Conservation (phyloP, 441 rosid species). For the Corymbia calophylla region DNA sequence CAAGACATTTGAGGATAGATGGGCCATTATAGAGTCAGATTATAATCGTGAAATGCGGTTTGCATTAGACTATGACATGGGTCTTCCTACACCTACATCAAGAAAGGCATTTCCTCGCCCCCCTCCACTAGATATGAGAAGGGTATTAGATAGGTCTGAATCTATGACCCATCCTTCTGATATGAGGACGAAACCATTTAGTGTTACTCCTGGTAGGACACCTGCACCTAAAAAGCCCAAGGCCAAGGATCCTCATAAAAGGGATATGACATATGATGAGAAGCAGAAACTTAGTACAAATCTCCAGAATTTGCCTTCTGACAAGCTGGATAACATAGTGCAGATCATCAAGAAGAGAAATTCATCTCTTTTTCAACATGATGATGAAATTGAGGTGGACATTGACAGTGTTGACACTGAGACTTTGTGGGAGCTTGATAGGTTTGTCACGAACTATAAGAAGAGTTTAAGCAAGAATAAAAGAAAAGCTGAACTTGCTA, state of each 20-base stretch:
- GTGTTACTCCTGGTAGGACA: conserved; percentile 71
- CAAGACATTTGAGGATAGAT: conserved; percentile 77
- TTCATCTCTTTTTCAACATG: conserved; percentile 66
- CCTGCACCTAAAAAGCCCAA: conserved; percentile 94
- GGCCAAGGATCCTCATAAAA: conserved; percentile 93
- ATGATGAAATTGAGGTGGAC: conserved; percentile 96
- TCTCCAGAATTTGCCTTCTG: conserved; percentile 84
- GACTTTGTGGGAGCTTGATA: conserved; percentile 98
- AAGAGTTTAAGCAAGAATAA: conserved; percentile 93
- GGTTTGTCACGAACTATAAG: conserved; percentile 91
- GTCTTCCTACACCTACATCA: conserved; percentile 52
- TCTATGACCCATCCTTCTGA: conserved; percentile 43
- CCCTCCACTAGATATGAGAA: conserved; percentile 77
- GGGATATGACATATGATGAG: conserved; percentile 99
- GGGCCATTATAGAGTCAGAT: conserved; percentile 77
- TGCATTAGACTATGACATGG: conserved; percentile 42
- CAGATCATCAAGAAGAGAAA: conserved; percentile 91
- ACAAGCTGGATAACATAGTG: conserved; percentile 86
- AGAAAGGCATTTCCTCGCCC: conserved; percentile 54
- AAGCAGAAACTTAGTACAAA: conserved; percentile 92
- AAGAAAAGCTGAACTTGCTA: conserved; percentile 90
- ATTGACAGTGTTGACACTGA: conserved; percentile 97
- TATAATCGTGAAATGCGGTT: conserved; percentile 64
- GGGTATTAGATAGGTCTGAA: conserved; percentile 71
- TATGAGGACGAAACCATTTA: conserved; percentile 33